phyloP scores from a whole-genome alignment of 192 early-diverging fungal genomes.

The Backusella mclennaniae region DNA sequence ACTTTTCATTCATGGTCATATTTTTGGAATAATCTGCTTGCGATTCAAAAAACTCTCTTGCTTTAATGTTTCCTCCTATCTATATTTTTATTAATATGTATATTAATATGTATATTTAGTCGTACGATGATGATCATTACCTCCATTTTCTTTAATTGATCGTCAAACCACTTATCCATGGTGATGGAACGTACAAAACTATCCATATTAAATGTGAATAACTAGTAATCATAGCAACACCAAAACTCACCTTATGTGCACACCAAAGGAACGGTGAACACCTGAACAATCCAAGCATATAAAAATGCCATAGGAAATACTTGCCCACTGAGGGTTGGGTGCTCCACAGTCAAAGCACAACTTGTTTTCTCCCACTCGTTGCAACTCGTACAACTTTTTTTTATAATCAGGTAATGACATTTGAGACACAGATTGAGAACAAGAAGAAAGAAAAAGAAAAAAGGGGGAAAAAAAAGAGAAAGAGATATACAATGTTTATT shows the following conservation, averaged over 20 bases:
- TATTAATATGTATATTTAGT: background rate
- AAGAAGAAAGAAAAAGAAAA: background rate
- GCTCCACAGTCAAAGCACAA: slow-evolving; percentile 89
- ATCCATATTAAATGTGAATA: background rate
- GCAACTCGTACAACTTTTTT: slow-evolving; percentile 59
- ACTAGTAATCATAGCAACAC: background rate
- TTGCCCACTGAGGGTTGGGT: slow-evolving; percentile 88
- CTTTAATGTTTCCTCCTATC: slow-evolving; percentile 87
- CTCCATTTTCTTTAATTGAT: slow-evolving; percentile 94
- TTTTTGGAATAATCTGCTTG: slow-evolving; percentile 73
- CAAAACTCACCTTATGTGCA: slow-evolving; percentile 58
- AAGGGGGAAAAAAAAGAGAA: background rate
- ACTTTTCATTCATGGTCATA: slow-evolving; percentile 85
- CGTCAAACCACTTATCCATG: slow-evolving; percentile 97
- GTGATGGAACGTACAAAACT: slow-evolving; percentile 98
- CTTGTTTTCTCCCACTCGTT: slow-evolving; percentile 55
- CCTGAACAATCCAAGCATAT: slow-evolving; percentile 96
- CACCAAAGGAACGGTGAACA: slow-evolving; percentile 82
- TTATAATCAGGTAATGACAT: slow-evolving; percentile 52
- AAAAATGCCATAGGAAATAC: slow-evolving; percentile 90
- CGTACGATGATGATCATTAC: slow-evolving; percentile 28
- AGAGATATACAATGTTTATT: background rate
- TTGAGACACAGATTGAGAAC: background rate
- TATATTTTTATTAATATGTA: slow-evolving; percentile 13
- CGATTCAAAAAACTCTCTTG: slow-evolving; percentile 80